Base-by-base conservation (phyloP, 2,329 filamentous ascomycete genomes). In the Calonectria ilicicola region DNA sequence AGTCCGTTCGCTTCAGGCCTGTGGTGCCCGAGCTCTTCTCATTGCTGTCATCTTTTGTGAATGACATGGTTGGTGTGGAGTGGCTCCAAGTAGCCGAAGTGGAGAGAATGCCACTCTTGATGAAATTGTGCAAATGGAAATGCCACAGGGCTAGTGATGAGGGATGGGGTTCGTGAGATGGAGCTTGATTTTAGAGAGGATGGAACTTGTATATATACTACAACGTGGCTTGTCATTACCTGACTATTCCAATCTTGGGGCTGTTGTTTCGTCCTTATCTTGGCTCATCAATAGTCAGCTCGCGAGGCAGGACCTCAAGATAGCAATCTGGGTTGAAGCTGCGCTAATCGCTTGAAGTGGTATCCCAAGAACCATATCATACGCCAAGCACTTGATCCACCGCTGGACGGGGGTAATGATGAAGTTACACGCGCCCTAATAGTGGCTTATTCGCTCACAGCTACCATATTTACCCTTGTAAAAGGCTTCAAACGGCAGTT, bases 171-270 rank as follows among this genome's bases (percentile, higher is more conserved):
- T 29, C 35, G 26, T 17, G 62, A 49, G 51, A 27, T 60, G 23
- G n/a, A 29, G 5, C 44, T 32, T 12, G 17, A 62, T 56, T 35
- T 68, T 19, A 23, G 53, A 21, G 42, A 68, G 65, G 32, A 51
- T 21, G 29, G 15, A 53, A 42, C 9, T 40, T 62, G 49, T 68
- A 62, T 68, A 68, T 68, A 62, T 67, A 67, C 29, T 32, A 35
- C 40, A 38, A 15, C 23, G 21, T 40, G n/a, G 32, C 29, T 40
- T 17, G 29, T 9, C 3, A 21, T 12, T 46, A 2, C 12, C 3
- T 56, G 32, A 21, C 53, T 40, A 29, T 3, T 26, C 26, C 7
- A 53, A 21, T 27, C 7, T 14, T 35, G 27, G 27, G 26, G 10
- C 21, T 38, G 27, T 10, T 40, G 17, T 14, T 46, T 46, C n/a